Conservation (phyloP, 768 basidiomycete species). For the Filobasidium floriforme region DNA sequence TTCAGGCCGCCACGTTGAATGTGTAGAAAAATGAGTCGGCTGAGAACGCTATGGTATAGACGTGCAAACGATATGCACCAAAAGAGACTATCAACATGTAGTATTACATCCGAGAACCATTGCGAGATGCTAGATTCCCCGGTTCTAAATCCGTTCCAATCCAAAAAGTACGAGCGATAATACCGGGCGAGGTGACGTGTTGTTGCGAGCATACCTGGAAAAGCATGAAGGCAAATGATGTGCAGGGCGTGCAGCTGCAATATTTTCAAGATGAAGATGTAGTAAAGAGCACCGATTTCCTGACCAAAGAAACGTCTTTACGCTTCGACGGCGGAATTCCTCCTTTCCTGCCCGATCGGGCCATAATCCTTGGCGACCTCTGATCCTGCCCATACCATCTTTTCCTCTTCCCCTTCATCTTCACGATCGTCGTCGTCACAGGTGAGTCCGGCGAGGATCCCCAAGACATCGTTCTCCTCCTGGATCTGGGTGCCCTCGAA, state of each 20-base stretch:
- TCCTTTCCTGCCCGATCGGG: constrained; percentile 9
- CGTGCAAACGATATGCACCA: no score
- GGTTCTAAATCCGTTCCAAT: no score
- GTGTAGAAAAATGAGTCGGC: constrained; percentile 34
- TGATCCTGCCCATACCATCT: constrained; percentile 1
- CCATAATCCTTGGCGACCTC: constrained; percentile 1
- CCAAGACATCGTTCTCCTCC: neutral
- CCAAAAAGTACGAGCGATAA: no score
- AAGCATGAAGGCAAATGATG: constrained; percentile 1
- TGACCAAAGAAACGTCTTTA: neutral
- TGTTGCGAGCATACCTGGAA: constrained; percentile 1
- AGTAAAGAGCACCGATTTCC: neutral
- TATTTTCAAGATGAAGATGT: neutral
- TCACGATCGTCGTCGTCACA: neutral
- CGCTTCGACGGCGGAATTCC: neutral
- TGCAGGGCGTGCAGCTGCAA: no score
- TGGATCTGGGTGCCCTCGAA: neutral
- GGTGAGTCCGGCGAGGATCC: neutral
- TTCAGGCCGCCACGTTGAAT: constrained; percentile 46
- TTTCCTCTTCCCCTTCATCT: constrained; percentile 1
- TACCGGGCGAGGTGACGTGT: neutral
- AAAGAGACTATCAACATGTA: constrained; percentile 4
- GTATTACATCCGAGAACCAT: neutral
- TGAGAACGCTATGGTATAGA: neutral
- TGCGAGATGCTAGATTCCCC: no score